phyloP scores from a whole-genome alignment of 2,329 filamentous ascomycete species.

The Neofusicoccum parvum region DNA sequence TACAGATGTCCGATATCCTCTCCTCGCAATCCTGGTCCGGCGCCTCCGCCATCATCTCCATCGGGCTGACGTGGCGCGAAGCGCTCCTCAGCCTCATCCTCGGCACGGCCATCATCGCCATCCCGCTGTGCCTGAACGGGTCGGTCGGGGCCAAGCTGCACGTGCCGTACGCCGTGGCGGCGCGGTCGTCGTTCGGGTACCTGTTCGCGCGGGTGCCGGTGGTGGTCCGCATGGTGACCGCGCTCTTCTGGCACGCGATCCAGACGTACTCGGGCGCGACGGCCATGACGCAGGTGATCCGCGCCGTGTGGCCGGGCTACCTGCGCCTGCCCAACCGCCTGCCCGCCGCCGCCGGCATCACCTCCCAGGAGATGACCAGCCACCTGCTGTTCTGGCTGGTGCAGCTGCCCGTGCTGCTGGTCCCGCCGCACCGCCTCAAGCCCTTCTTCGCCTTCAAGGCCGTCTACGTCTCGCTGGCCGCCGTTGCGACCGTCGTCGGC shows the following conservation, averaged over 20 bases:
- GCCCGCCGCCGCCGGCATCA: constrained; percentile 44
- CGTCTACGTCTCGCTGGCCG: constrained; percentile 23
- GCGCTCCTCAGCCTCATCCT: constrained; percentile 38
- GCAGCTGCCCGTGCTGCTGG: constrained; percentile 33
- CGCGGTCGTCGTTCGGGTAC: not conserved
- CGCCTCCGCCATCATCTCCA: constrained; percentile 50
- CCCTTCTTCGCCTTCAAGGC: constrained; percentile 25
- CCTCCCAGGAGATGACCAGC: constrained; percentile 34
- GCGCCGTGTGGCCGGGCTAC: constrained; percentile 44
- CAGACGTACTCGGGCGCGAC: constrained; percentile 24
- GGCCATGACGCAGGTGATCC: constrained; percentile 29
- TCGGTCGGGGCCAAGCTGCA: constrained; percentile 15
- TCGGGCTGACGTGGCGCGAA: constrained; percentile 47
- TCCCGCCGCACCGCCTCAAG: constrained; percentile 30
- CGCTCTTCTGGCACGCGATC: constrained; percentile 12
- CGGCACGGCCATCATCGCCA: constrained; percentile 33
- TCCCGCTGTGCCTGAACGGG: constrained; percentile 28
- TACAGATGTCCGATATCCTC: not conserved
- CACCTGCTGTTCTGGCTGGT: constrained; percentile 32
- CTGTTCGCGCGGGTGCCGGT: not conserved
- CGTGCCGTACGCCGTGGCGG: not conserved
- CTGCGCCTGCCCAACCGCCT: constrained; percentile 49
- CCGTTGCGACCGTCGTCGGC: constrained; percentile 27
- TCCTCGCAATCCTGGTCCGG: constrained; percentile 38
- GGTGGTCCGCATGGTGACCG: not conserved